Evolutionary conservation across 75 land plant species (phyloP).

Genomic region (Sequoia sempervirens): DNA sequence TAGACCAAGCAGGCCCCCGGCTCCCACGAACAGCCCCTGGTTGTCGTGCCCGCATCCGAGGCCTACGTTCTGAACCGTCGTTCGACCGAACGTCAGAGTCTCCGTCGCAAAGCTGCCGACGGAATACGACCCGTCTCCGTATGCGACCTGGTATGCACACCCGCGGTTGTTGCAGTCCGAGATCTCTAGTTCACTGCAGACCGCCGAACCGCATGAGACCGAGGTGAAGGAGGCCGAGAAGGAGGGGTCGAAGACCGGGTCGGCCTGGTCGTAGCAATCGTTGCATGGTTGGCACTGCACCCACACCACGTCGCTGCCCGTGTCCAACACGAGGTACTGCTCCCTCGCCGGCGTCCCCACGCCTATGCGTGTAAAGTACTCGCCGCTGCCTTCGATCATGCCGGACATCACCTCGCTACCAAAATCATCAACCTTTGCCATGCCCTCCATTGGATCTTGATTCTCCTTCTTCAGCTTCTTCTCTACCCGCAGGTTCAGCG

Average conservation of each 20-base stretch:
- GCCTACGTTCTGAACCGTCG: constrained; percentile 39
- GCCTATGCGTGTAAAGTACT: no score
- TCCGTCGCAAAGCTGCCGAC: constrained; percentile 72
- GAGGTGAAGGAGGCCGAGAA: constrained; percentile 51
- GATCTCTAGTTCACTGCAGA: constrained; percentile 44
- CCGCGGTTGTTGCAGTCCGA: constrained; percentile 31
- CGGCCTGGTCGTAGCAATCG: constrained; percentile 12
- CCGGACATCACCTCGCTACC: constrained; percentile 70
- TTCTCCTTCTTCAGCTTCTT: neutral
- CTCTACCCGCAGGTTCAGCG: neutral
- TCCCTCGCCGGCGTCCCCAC: no score
- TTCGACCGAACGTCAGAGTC: constrained; percentile 58
- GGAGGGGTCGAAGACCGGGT: constrained; percentile 80
- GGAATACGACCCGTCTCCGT: constrained; percentile 90
- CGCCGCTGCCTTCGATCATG: constrained; percentile 18
- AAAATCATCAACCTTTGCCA: constrained; percentile 20
- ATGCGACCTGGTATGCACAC: constrained; percentile 70
- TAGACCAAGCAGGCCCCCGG: constrained; percentile 76
- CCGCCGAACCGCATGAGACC: constrained; percentile 43
- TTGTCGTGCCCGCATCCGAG: constrained; percentile 87
- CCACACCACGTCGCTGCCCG: no score
- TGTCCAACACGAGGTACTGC: no score
- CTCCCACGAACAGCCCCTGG: constrained; percentile 78
- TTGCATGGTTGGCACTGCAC: no score
- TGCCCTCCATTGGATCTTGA: neutral